Evolutionary conservation across 345 rosid species (phyloP).

Genomic region (Eucalyptus shirleyi): DNA sequence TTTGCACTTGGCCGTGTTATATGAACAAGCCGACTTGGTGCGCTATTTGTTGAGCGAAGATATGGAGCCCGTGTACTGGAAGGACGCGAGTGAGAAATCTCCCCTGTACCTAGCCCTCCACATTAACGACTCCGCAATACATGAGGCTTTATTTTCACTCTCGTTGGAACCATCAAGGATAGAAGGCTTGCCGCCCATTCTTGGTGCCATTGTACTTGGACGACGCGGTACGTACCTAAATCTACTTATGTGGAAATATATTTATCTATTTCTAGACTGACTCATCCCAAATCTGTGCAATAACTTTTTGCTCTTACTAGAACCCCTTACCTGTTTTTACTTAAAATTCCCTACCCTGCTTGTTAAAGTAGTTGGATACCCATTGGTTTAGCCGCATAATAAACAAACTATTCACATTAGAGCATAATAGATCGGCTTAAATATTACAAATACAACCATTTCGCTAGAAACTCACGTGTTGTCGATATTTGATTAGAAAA

Average conservation of each 20-base stretch:
- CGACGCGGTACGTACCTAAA: not conserved
- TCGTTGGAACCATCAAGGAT: too few relatives aligned
- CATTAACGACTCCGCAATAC: accelerated
- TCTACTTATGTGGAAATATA: not conserved
- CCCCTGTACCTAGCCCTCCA: accelerated
- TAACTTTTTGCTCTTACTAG: too few relatives aligned
- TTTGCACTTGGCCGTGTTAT: accelerated
- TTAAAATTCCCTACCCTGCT: not conserved
- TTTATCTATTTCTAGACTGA: not conserved
- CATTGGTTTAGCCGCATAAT: not conserved
- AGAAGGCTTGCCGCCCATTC: too few relatives aligned
- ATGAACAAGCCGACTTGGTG: accelerated
- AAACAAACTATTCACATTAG: not conserved
- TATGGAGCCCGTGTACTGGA: not conserved
- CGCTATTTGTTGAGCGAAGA: not conserved
- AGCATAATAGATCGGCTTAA: not conserved
- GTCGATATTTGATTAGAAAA: too few relatives aligned
- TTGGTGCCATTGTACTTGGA: accelerated
- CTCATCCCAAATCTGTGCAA: too few relatives aligned
- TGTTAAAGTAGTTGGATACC: not conserved
- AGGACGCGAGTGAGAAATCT: not conserved
- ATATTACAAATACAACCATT: not conserved
- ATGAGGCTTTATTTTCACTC: too few relatives aligned
- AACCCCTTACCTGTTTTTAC: not conserved
- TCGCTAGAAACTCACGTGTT: too few relatives aligned